A percentile compares a stretch with the other conserved stretches of the same genome.
phyloP scores from a whole-genome alignment of 805 yeast genomes.

The Metschnikowia shivogae region DNA sequence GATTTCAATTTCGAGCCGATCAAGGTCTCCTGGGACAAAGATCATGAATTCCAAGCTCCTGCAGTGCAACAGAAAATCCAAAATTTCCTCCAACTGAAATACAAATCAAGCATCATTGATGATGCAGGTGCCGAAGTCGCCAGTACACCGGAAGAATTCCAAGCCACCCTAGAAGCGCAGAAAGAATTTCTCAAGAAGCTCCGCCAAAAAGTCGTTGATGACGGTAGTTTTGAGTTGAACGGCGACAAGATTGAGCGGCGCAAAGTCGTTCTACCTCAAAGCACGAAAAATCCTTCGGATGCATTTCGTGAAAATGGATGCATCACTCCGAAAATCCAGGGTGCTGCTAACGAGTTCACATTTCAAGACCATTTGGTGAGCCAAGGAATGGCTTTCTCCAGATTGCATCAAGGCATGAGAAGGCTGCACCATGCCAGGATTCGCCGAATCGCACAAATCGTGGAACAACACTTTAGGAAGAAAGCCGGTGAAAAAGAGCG shows the following conservation, averaged over 20 bases:
- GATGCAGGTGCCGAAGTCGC: slow-evolving; percentile 31
- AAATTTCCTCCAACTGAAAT: slow-evolving; percentile 25
- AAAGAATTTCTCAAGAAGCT: slow-evolving; percentile 44
- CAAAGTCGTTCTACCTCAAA: slow-evolving; percentile 43
- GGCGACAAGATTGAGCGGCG: slow-evolving; percentile 48
- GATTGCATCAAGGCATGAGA: slow-evolving; percentile 61
- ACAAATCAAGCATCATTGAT: slow-evolving; percentile 35
- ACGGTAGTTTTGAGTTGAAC: slow-evolving; percentile 36
- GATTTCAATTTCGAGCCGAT: slow-evolving; percentile 15
- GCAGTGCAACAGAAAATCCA: slow-evolving; percentile 24
- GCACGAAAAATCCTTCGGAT: slow-evolving; percentile 40
- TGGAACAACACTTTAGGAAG: slow-evolving; percentile 83
- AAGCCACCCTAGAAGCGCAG: slow-evolving; percentile 54
- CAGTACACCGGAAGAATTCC: slow-evolving; percentile 52
- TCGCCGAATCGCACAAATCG: slow-evolving; percentile 59
- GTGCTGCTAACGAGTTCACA: slow-evolving; percentile 40
- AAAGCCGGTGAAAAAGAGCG: slow-evolving; percentile 87
- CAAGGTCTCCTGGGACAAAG: slow-evolving; percentile 11
- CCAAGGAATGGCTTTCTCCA: slow-evolving; percentile 72
- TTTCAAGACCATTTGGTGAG: slow-evolving; percentile 70
- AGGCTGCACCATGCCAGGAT: slow-evolving; percentile 56
- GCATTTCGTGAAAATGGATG: slow-evolving; percentile 44
- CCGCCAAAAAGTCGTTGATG: slow-evolving; percentile 33
- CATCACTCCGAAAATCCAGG: slow-evolving; percentile 42
- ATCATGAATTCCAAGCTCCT: slow-evolving; percentile 21